These are phyloP conservation scores for Musa beccarii DNA, from an alignment of 176 grass and related monocot species.

Conservation along the genomic window DNA sequence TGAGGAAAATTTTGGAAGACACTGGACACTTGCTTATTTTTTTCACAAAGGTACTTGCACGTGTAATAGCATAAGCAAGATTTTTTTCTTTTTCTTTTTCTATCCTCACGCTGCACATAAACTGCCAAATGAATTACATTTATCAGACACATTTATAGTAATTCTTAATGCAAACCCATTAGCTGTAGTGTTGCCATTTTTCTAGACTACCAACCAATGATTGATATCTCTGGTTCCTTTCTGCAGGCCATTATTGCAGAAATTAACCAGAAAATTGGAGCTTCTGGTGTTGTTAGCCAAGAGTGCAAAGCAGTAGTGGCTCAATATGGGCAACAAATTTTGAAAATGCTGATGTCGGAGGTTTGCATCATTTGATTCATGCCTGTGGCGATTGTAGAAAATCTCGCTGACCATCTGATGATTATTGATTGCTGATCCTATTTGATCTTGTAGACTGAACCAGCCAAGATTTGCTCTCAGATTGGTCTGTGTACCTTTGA, in stretches of 20 bases:
- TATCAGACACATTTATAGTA: too few relatives aligned
- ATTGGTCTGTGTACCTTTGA: slow-evolving; percentile 57
- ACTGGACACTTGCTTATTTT: too few relatives aligned
- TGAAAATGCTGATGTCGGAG: slow-evolving; percentile 62
- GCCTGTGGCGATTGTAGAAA: not conserved
- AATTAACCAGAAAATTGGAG: slow-evolving; percentile 95
- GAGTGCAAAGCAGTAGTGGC: slow-evolving; percentile 93
- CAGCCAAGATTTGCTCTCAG: slow-evolving; percentile 51
- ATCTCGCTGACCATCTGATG: not conserved
- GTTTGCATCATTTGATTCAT: slow-evolving; percentile 26
- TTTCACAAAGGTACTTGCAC: too few relatives aligned
- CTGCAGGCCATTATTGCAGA: slow-evolving; percentile 70
- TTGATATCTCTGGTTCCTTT: not conserved
- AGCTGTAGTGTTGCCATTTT: not conserved
- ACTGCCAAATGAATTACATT: too few relatives aligned
- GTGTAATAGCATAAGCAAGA: too few relatives aligned
- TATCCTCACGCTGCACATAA: too few relatives aligned
- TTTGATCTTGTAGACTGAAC: slow-evolving; percentile 39
- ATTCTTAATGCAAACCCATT: not conserved
- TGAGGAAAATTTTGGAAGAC: too few relatives aligned
- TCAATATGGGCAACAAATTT: slow-evolving; percentile 87
- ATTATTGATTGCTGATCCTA: not conserved
- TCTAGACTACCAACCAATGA: not conserved
- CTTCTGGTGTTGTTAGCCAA: slow-evolving; percentile 83
- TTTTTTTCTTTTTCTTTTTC: too few relatives aligned